Percentiles rank a stretch among this genome's conserved stretches.
phyloP scores from a whole-genome alignment of 2,329 filamentous ascomycete genomes.

The Zalaria sp. region DNA sequence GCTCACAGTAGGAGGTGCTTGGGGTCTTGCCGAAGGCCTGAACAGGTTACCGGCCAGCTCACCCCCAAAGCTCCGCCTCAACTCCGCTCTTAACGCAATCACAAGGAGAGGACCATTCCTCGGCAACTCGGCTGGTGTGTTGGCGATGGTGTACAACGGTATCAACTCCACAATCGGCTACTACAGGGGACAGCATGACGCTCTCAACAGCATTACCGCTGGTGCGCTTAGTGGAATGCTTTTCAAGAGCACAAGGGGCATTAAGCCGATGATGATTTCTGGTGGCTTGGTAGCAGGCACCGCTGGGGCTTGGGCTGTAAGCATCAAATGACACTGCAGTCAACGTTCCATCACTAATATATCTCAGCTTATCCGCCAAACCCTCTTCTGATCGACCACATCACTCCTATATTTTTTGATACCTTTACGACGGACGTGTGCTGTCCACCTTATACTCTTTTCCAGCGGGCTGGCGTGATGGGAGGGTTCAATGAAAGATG shows the following conservation, averaged over 20 bases:
- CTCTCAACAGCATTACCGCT: constrained; percentile 73
- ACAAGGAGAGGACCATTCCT: constrained; percentile 88
- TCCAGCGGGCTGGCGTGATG: not conserved
- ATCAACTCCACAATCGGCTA: constrained; percentile 75
- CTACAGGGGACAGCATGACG: constrained; percentile 72
- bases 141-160: constrained; percentile 93
- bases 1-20: constrained; percentile 71
- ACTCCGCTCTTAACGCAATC: constrained; percentile 87
- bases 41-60: constrained; percentile 54
- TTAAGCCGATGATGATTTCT: constrained; percentile 88
- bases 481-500: not conserved
- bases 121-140: constrained; percentile 88
- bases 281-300: constrained; percentile 76
- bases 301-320: constrained; percentile 82
- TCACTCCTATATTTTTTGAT: not conserved
- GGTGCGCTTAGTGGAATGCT: constrained; percentile 82
- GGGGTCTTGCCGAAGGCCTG: constrained; percentile 85
- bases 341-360: not conserved
- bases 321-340: constrained; percentile 18
- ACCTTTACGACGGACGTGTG: too few relatives aligned
- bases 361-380: not conserved
- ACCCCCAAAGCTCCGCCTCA: constrained; percentile 81
- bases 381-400: not conserved
- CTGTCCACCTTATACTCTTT: not conserved
- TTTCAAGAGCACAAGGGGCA: constrained; percentile 88